phyloP scores from a whole-genome alignment of 1,284 basidiomycete genomes.

The Melampsora americana region DNA sequence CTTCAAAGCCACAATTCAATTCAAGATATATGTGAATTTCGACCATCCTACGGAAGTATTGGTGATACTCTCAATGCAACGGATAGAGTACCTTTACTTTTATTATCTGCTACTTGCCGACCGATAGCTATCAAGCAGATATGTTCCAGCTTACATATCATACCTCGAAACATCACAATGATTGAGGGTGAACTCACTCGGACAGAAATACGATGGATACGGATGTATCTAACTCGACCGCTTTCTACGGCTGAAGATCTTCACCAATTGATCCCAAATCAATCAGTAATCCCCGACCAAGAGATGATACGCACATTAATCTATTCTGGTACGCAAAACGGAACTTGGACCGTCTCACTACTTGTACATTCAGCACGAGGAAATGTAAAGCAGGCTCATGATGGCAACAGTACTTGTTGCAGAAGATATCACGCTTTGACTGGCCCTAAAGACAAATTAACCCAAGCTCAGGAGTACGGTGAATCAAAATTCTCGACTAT shows the following conservation, averaged over 20 bases:
- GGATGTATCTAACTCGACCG: background rate
- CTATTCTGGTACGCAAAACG: background rate
- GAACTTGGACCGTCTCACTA: background rate
- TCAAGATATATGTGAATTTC: background rate
- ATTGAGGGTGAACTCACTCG: constrained; percentile 8
- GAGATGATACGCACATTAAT: background rate
- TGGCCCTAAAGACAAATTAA: constrained; percentile 6
- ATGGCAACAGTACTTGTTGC: constrained; percentile 5
- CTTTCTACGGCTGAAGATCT: constrained; percentile 1
- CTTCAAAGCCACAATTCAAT: background rate
- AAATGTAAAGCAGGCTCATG: background rate
- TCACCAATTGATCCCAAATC: background rate
- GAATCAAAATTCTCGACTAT: background rate
- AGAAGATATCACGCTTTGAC: constrained; percentile 10
- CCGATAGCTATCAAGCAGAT: constrained; percentile 13
- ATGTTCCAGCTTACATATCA: background rate
- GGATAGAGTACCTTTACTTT: background rate
- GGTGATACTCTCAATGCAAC: constrained; percentile 1
- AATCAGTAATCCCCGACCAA: background rate
- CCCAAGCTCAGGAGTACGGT: background rate
- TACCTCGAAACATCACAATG: background rate
- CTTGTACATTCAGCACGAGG: constrained; percentile 7
- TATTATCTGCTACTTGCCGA: constrained; percentile 28
- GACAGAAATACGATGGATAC: background rate
- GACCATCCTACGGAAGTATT: constrained; percentile 7